Evolutionary conservation across 2,329 filamentous ascomycete genomes (phyloP), one percentile per base, ranked within the genome.

Genomic region (Dactylella cylindrospora): DNA sequence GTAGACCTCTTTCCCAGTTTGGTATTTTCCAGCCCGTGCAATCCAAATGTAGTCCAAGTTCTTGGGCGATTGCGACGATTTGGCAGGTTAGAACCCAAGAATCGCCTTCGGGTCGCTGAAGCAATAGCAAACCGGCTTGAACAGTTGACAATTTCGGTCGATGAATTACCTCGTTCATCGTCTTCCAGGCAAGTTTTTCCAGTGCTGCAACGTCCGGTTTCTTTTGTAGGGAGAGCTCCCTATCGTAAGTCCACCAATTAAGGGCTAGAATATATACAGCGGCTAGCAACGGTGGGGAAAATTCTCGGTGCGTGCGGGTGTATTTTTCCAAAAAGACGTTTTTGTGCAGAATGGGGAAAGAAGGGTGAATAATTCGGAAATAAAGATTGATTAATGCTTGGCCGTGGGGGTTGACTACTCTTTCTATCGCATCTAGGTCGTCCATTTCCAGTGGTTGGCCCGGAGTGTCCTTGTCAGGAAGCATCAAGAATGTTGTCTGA

Each of bases 11-110:
- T 72, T 95, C 90, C 89, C 90, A 95, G 0, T 79, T 79, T 22
- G 90, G 88, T 49, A 95, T 91, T 64, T 88, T 88, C 90, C 90
- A 95, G 46, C 78, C 78, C 3, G 85, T 82, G 74, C 89, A 95
- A 73, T 95, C 89, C 32, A 95, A 82, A 71, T 96, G 90, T 31
- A 96, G 76, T 39, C 90, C 90, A 2, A 96, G 79, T 72, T 95
- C 89, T 72, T 95, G 90, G 0, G 82, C 85, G 33, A 93, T 84
- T 17, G 90, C 90, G 6, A 95, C 88, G 15, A 95, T 76, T 71
- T 95, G 90, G 3, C 88, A 88, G 0, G 90, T 95, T 55, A 91
- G 77, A 1, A 87, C 86, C 82, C 90, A 91, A 46, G 90, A 85
- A 68, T 88, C 85, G 8, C 85, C 84, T 67, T 88, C 85, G 5